Conservation (phyloP, 75 land plant species). For the Cunninghamia lanceolata region DNA sequence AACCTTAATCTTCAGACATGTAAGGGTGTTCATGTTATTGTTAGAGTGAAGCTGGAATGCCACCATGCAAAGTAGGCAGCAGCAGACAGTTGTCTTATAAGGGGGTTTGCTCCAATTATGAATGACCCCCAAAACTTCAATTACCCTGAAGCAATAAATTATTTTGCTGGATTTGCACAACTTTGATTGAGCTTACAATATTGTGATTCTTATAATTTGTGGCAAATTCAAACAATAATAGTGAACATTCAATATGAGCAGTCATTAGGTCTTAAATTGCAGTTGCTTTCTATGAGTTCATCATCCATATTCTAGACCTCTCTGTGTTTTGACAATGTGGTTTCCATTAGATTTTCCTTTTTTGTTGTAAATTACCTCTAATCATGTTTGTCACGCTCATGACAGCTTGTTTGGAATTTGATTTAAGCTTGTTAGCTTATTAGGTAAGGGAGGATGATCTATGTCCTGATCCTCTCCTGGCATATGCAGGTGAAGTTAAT, state of each 20-base stretch:
- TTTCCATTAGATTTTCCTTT: not conserved
- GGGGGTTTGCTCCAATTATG: not conserved
- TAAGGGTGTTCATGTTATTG: not conserved
- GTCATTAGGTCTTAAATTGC: not conserved
- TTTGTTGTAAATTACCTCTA: not conserved
- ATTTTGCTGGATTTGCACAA: not conserved
- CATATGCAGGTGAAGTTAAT: conserved; percentile 83
- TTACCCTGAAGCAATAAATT: not conserved
- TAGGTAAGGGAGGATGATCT: not conserved
- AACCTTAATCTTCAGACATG: not conserved
- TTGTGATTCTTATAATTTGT: not conserved
- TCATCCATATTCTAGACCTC: not conserved
- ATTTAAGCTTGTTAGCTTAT: not conserved
- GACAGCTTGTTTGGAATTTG: not conserved
- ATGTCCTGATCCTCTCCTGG: not conserved
- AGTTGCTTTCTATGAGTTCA: not conserved
- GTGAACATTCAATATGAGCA: not conserved
- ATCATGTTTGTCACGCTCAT: not conserved
- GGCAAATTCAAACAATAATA: not conserved
- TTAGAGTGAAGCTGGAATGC: not conserved
- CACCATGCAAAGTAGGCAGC: not conserved
- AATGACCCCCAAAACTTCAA: not conserved
- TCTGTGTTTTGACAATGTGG: not conserved
- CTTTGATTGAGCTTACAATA: not conserved
- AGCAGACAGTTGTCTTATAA: not conserved